A percentile compares a stretch with the other conserved stretches of the same genome.
Conservation (phyloP, 495 filamentous ascomycete genomes). For the Talaromyces ruber region DNA sequence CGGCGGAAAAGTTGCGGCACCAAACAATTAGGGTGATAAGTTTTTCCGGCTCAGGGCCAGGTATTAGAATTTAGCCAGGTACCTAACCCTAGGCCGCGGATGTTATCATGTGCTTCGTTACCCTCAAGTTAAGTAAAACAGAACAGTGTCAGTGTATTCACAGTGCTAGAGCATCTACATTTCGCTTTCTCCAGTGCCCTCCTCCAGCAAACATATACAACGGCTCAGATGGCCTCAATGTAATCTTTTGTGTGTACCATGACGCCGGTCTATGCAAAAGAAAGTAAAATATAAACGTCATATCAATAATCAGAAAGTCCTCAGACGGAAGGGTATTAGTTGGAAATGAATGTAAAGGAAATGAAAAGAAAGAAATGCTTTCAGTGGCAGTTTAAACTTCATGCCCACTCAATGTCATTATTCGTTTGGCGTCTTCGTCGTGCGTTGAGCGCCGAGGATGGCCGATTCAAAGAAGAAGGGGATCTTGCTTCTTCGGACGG, state of each 20-base stretch:
- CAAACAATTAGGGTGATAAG: neutral
- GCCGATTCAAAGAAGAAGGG: slow-evolving; percentile 26
- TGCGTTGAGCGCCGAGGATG: slow-evolving; percentile 24
- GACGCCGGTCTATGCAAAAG: slow-evolving; percentile 1
- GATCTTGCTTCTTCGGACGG: slow-evolving; percentile 28
- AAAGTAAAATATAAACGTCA: slow-evolving; percentile 1
- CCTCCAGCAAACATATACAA: neutral
- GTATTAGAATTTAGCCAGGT: too few species aligned
- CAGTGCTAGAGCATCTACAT: neutral
- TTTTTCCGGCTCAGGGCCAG: neutral
- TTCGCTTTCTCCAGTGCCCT: neutral
- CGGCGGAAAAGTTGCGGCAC: neutral
- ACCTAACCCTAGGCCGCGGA: neutral
- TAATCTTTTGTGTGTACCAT: neutral
- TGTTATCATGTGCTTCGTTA: neutral
- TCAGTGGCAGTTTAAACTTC: neutral
- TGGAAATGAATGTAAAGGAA: slow-evolving; percentile 7
- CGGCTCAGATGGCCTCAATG: neutral
- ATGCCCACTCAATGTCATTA: slow-evolving; percentile 29
- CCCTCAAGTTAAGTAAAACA: too few species aligned
- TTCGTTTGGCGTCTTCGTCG: slow-evolving; percentile 30
- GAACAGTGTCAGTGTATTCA: neutral
- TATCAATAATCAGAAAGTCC: neutral
- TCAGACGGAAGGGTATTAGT: neutral
- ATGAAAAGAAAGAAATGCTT: slow-evolving; percentile 9